Base-by-base conservation (phyloP, 1,284 basidiomycete species). In the Microbotryomycetes sp. region DNA sequence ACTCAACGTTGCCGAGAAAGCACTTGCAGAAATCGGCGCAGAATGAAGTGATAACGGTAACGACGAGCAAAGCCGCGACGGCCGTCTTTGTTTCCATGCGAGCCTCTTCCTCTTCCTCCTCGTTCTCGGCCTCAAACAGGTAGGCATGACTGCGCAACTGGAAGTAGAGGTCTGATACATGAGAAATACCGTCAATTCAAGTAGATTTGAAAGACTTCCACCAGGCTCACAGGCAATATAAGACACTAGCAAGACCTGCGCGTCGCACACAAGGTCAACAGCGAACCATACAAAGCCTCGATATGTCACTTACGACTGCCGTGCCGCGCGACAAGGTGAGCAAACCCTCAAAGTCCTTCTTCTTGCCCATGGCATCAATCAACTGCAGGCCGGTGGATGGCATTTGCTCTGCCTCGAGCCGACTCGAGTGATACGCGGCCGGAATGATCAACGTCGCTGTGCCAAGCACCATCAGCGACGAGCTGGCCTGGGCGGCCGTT, bases 401-500 rank as follows among this genome's bases (percentile, higher is more conserved):
- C 7, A 48, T 54, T 45, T 50, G 49, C 18, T 58, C 57, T 56
- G 57, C 61, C 58, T 66, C 64, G 31, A 70, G 53, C 31, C 60
- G 64, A 56, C 55, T 70, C 11, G 68, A 60, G 27, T 67, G 70
- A 56, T 71, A 74, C 16, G 71, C 71, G 5, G 70, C 69, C 29
- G 70, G 74, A 31, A 74, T 71, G 54, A 72, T 66, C 24, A 72
- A 65, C 31, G 73, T 70, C 46, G 71, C 49, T 57, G 65, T 63
- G 45, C 59, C 64, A 18, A 69, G 55, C 54, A 69, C 57, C 60
- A 68, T 61, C 16, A 57, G 49, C 21, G 23, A 41, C 4, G 81
- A 85, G 72, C 76, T 90, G 79, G 89, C 84, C 78, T 92, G 91
- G 9, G 91, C 89, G 29, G 87, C 90, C 16, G 87, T 90, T 26